Base-by-base conservation (phyloP, 495 filamentous ascomycete genomes). In the Hypoxylon crocopeplum region DNA sequence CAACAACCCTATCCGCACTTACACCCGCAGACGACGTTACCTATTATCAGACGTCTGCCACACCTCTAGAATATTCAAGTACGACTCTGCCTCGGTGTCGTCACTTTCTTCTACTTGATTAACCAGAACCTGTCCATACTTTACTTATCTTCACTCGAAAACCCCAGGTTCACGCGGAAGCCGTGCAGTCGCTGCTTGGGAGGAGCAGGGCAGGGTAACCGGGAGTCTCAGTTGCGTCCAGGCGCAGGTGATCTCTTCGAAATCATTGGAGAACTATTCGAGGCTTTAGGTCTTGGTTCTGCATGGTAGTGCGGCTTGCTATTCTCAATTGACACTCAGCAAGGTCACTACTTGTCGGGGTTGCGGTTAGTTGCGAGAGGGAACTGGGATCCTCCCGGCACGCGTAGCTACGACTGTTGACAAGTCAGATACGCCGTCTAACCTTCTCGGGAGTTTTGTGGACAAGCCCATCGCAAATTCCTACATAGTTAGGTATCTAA, bases 371-470 rank as follows among this genome's bases (percentile, higher is more conserved):
- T 56, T 56, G 57, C 54, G 51, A 61, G 32, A 40, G 16, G 20
- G 16, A 55, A 29, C 62, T 49, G 56, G 62, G 62, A 61, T 66
- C 34, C 37, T 57, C 62, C 62, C 52, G 44, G 62, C 42, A 61
- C 33, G 36, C 36, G 48, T 53, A 66, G 48, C 46, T 27, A 62
- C 38, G 29, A 51, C 37, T 46, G 52, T 56, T 62, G 52, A 50
- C 62, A 57, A 65, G 61, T 59, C 62, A 66, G 22, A 38, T 52
- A 48, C 41, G 32, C 34, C 45, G 24, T 41, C 51, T 61, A 61
- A 66, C 62, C 62, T 61, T 57, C 62, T 66, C 51, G 52, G 62
- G 62, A 49, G 38, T 66, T 56, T 66, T 66, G 62, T 66, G 62
- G 62, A 62, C 33, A 49, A 66, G 39, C 22, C 40, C 56, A 48